These are phyloP conservation scores for Begonia masoniana DNA, from an alignment of 306 rosid species.

Conservation along the genomic window DNA sequence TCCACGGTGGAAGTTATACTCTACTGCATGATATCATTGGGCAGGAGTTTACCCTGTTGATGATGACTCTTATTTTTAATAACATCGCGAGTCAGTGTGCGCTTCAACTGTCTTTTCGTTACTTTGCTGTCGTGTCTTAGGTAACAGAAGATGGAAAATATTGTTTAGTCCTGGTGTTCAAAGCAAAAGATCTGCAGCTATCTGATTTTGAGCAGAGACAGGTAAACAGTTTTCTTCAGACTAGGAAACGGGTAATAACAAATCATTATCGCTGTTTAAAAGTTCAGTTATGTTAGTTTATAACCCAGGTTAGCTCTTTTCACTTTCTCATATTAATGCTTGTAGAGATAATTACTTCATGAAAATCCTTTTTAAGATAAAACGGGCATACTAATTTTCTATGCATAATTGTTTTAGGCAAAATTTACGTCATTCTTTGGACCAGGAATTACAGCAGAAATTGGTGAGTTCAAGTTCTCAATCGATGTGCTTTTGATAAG, in stretches of 20 bases:
- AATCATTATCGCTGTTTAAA: too few species aligned
- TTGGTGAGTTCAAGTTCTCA: constrained; percentile 88
- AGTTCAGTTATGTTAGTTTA: too few species aligned
- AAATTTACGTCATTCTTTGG: constrained; percentile 92
- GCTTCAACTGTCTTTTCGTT: background rate
- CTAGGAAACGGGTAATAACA: background rate
- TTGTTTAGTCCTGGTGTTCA: constrained; percentile 58
- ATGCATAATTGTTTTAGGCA: constrained; percentile 28
- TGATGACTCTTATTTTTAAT: too few species aligned
- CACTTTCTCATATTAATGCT: too few species aligned
- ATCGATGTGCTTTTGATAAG: too few species aligned
- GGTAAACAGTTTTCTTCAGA: constrained; percentile 23
- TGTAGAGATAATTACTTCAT: too few species aligned
- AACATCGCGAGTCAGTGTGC: too few species aligned
- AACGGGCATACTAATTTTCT: too few species aligned
- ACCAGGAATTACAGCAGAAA: constrained; percentile 84
- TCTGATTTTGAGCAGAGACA: constrained; percentile 91
- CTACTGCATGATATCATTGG: too few species aligned
- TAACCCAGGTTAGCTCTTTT: too few species aligned
- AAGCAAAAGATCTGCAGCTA: constrained; percentile 64
- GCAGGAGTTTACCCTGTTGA: too few species aligned
- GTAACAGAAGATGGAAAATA: constrained; percentile 76
- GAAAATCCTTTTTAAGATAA: too few species aligned
- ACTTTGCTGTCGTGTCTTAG: constrained; percentile 27
- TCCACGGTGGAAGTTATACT: background rate